Evolutionary conservation across 208 protist genomes (phyloP).

Genomic region (Novymonas esmeraldas): DNA sequence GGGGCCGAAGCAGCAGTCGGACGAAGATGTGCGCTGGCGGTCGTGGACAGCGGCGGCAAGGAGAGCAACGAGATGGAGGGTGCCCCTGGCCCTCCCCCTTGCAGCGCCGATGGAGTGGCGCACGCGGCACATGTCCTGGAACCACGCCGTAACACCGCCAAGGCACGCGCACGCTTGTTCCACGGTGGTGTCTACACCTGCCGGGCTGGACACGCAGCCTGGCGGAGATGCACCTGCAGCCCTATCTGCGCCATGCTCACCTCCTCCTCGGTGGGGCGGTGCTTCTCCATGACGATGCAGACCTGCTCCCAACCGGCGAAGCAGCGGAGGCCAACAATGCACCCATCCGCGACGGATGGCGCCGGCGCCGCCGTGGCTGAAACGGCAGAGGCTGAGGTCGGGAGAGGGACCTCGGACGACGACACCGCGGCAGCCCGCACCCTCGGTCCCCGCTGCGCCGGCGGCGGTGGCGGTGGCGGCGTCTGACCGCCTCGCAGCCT

Average conservation of each 20-base stretch:
- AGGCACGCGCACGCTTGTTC: neutral
- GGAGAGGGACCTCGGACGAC: too few relatives aligned
- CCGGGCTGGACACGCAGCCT: neutral
- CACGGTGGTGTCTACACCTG: neutral
- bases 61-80: too few relatives aligned
- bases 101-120: too few relatives aligned
- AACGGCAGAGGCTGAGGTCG: neutral
- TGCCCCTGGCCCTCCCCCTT: too few relatives aligned
- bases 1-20: too few relatives aligned
- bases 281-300: slow-evolving; percentile 48
- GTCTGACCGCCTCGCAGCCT: neutral
- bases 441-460: neutral
- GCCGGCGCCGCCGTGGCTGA: neutral
- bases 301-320: slow-evolving; percentile 64
- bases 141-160: too few relatives aligned
- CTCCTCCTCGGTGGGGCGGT: slow-evolving; percentile 37
- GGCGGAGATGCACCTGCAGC: slow-evolving; percentile 28
- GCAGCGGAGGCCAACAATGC: slow-evolving; percentile 42
- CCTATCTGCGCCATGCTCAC: slow-evolving; percentile 42
- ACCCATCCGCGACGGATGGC: neutral
- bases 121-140: too few relatives aligned
- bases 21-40: too few relatives aligned
- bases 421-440: neutral
- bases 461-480: neutral
- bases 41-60: too few relatives aligned